Evolutionary conservation across 176 grass and related monocot species (phyloP), one percentile per base, ranked within the genome.

Genomic region (Saccharum officinarum): DNA sequence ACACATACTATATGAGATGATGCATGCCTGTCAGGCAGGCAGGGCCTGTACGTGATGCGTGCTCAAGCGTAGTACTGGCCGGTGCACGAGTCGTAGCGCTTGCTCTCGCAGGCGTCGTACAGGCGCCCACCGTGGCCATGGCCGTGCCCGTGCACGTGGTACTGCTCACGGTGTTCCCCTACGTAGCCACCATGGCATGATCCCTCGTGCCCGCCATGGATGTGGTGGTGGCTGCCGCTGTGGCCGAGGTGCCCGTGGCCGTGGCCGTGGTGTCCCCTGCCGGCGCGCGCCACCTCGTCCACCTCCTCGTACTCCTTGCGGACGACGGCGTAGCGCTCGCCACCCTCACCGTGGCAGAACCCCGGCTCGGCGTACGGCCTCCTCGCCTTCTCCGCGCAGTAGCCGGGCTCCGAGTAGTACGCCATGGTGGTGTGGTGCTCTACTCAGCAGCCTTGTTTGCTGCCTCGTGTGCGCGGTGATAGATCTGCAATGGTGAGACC

Each of bases 271-370:
- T 57, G 47, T 68, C 34, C 67, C 13, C 84, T 59, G 36, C 68
- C 67, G 26, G 81, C 68, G 75, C 34, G 87, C 44, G 26, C 55
- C 81, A 88, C 45, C 74, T 84, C 87, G 81, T 84, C 81, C 17
- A 73, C 46, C 67, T 80, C 81, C 81, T 83, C 85, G 69, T 41
- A 68, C 82, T 84, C 87, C 76, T 46, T 89, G 68, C 68, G 78
- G 11, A 84, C 68, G 75, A 83, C 75, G 75, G 60, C 34, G 76
- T 80, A 89, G 57, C 69, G 82, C 61, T 75, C 76, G 76, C 60
- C 69, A 69, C 69, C 68, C 59, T 81, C 59, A 34, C 84, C 76
- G 55, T 52, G 17, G 78, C 7, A 50, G 72, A 45, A 59, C 28
- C 69, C 73, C 13, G 71, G 69, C 57, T 60, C 33, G 79, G n/a